These are phyloP conservation scores for Takashimella koratensis DNA, from an alignment of 1,284 basidiomycete species.

Conservation along the genomic window DNA sequence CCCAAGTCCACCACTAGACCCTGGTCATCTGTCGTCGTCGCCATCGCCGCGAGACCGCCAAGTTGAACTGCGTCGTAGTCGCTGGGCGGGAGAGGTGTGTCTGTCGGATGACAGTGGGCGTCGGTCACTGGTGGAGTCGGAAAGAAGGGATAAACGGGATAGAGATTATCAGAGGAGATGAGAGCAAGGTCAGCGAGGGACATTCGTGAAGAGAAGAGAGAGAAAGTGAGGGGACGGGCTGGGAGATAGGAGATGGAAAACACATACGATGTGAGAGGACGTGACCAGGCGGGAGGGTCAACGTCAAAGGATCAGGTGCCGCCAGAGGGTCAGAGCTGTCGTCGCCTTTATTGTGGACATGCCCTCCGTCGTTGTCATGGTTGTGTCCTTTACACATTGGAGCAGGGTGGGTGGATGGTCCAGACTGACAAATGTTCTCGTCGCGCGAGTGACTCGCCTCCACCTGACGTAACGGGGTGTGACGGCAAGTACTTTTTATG, in stretches of 20 bases:
- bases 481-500: too few relatives aligned
- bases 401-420: too few relatives aligned
- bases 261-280: not conserved
- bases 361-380: not conserved
- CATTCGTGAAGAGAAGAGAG: not conserved
- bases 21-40: slow-evolving; percentile 40
- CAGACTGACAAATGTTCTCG: too few relatives aligned
- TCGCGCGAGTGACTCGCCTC: too few relatives aligned
- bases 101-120: slow-evolving; percentile 51
- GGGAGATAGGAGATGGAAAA: not conserved
- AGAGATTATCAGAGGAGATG: not conserved
- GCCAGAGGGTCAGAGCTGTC: not conserved
- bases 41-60: slow-evolving; percentile 44
- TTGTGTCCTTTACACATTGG: not conserved
- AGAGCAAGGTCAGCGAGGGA: too few relatives aligned
- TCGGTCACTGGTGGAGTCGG: slow-evolving; percentile 40
- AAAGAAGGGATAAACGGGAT: not conserved
- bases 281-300: not conserved
- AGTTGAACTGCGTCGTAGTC: slow-evolving; percentile 31
- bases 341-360: not conserved
- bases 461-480: too few relatives aligned
- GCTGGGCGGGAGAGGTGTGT: slow-evolving; percentile 21
- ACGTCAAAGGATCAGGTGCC: not conserved
- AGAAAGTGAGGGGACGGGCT: not conserved
- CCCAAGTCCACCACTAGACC: slow-evolving; percentile 26